Percentiles rank a stretch among this genome's conserved stretches.
These are phyloP conservation scores for Cyberlindnera veronae DNA, from an alignment of 805 yeast genomes.

Conservation along the genomic window DNA sequence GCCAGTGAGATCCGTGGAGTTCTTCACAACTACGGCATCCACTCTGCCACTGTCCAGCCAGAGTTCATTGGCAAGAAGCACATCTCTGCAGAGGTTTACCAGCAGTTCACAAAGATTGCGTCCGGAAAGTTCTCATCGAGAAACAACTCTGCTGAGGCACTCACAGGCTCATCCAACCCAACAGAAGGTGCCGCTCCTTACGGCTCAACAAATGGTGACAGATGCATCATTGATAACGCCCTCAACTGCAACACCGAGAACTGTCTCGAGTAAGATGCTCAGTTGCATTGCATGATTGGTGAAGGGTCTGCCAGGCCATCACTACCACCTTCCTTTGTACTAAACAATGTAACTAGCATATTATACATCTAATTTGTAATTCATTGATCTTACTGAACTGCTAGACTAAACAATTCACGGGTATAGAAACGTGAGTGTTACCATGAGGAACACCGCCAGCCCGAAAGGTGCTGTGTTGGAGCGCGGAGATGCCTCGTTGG, in stretches of 20 bases:
- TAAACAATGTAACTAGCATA: too few relatives aligned
- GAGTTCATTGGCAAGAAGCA: constrained; percentile 54
- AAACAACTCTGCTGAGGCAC: constrained; percentile 14
- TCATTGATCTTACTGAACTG: too few relatives aligned
- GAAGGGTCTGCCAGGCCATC: too few relatives aligned
- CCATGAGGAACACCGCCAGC: too few relatives aligned
- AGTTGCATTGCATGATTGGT: too few relatives aligned
- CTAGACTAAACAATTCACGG: too few relatives aligned
- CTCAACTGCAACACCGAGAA: constrained; percentile 46
- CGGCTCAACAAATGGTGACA: constrained; percentile 31
- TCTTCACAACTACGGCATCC: constrained; percentile 80
- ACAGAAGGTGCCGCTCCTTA: constrained; percentile 25
- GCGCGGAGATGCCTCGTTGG: not conserved
- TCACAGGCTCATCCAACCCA: constrained; percentile 3
- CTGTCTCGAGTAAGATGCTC: constrained; percentile 32
- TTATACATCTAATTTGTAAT: too few relatives aligned
- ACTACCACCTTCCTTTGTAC: too few relatives aligned
- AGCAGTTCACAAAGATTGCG: constrained; percentile 33
- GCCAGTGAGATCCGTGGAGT: constrained; percentile 75
- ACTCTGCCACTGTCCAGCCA: constrained; percentile 94
- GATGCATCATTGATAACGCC: constrained; percentile 50
- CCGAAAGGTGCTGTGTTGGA: not conserved
- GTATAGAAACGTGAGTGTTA: too few relatives aligned
- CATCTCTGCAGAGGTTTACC: constrained; percentile 30
- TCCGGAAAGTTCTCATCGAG: constrained; percentile 30